Conservation (phyloP, 768 basidiomycete genomes). For the Clitopilus hobsonii region DNA sequence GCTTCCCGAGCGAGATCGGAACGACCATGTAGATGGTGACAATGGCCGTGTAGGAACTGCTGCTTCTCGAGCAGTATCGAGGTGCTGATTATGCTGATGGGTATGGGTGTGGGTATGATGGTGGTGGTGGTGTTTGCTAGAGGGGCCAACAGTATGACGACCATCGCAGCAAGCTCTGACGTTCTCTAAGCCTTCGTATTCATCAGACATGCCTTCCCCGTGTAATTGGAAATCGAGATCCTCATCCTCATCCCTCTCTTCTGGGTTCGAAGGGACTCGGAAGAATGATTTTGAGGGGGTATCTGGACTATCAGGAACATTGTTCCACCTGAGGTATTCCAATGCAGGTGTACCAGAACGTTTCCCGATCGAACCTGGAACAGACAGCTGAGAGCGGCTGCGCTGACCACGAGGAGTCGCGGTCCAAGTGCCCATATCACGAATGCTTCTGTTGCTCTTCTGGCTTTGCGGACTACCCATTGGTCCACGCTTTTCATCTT, state of each 20-base stretch:
- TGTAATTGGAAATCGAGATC: conserved; percentile 84
- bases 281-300: conserved; percentile 72
- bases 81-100: conserved; percentile 39
- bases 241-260: conserved; percentile 40
- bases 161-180: conserved; percentile 91
- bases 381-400: conserved; percentile 75
- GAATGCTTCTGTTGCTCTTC: conserved; percentile 58
- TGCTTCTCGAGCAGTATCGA: conserved; percentile 46
- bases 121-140: conserved; percentile 50
- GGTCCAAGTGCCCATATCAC: conserved; percentile 62
- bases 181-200: conserved; percentile 92
- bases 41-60: conserved; percentile 51
- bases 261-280: conserved; percentile 27
- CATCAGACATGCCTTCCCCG: conserved; percentile 65
- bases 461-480: conserved; percentile 69
- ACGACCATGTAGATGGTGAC: conserved; percentile 78
- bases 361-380: conserved; percentile 72
- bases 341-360: conserved; percentile 88
- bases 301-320: conserved; percentile 65
- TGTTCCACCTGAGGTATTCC: conserved; percentile 80
- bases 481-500: conserved; percentile 46
- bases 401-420: conserved; percentile 74
- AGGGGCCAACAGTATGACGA: conserved; percentile 75
- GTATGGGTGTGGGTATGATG: conserved; percentile 59
- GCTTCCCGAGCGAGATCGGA: conserved; percentile 78